A percentile compares a stretch with the other conserved stretches of the same genome.
Conservation (phyloP, 805 yeast genomes). For the Myxozyma neglecta region DNA sequence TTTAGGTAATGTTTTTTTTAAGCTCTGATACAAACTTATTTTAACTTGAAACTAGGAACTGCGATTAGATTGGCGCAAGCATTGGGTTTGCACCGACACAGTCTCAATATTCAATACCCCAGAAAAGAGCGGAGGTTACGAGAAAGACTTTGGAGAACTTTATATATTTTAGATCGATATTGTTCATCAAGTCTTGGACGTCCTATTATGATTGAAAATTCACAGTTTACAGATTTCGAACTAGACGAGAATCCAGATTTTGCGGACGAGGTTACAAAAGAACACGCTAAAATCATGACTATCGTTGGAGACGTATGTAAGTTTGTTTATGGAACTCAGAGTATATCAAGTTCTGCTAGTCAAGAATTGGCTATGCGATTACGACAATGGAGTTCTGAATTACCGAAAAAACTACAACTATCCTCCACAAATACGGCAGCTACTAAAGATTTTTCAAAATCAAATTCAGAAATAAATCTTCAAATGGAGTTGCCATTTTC, state of each 20-base stretch:
- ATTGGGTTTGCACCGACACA: conserved; percentile 41
- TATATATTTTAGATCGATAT: conserved; percentile 28
- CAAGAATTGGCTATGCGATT: conserved; percentile 30
- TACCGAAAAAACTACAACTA: conserved; percentile 29
- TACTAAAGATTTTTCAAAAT: background rate
- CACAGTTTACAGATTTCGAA: conserved; percentile 26
- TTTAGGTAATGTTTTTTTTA: conserved; percentile 37
- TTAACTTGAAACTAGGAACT: conserved; percentile 9
- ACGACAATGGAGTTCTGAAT: conserved; percentile 29
- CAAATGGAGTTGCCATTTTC: conserved; percentile 1
- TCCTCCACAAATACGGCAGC: conserved; percentile 10
- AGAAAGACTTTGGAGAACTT: conserved; percentile 30
- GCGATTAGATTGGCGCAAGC: conserved; percentile 50
- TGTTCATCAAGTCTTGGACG: conserved; percentile 30
- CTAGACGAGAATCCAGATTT: conserved; percentile 5
- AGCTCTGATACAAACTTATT: no score
- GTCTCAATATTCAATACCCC: conserved; percentile 33
- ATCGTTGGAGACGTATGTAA: conserved; percentile 33
- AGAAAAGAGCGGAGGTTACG: conserved; percentile 22
- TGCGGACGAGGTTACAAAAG: conserved; percentile 13
- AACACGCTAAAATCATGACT: conserved; percentile 25
- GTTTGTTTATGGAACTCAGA: conserved; percentile 29
- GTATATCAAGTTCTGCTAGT: conserved; percentile 27
- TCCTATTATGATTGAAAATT: conserved; percentile 29
- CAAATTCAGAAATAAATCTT: background rate